Base-by-base conservation (phyloP, 2,329 filamentous ascomycete species). In the Plectosphaerella sp. region DNA sequence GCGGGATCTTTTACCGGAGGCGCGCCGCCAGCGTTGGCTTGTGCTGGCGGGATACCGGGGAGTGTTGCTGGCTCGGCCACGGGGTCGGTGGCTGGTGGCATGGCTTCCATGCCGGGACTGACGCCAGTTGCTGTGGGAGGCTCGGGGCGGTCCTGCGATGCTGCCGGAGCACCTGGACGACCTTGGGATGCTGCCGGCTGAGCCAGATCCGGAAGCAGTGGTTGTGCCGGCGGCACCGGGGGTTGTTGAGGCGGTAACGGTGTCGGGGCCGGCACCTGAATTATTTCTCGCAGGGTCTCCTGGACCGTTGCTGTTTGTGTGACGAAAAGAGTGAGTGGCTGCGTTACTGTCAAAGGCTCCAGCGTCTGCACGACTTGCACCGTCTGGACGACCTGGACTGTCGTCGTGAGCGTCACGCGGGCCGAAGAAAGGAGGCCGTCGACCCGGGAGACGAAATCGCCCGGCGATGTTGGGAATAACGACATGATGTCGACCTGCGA, bases 1-100 rank as follows among this genome's bases (percentile, higher is more conserved):
- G 45, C 49, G 10, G 55, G 55, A 20, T 57, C 55, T 39, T 36
- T 48, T 4, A 37, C 46, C 10, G 20, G 18, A 14, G 46, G 28
- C 18, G 15, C 18, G 6, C 6, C n/a, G 9, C 10, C 16, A 8
- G 33, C 20, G 33, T 37, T 37, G 2, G 46, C 33, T 48, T 48
- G 46, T 6, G 25, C 24, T 3, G 45, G 28, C 3, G 45, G 45
- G 25, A 35, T 20, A 16, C 45, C 28, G 15, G 8, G 22, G 1
- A 25, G 8, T 5, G 28, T 33, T 33, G 28, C 28, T 7, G 28
- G 28, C 28, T 33, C 28, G 12, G 22, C 22, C 12, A 15, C 15
- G 43, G 43, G 20, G 15, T 22, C 25, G 5, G 43, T 14, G 8
- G 43, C 43, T 15, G 43, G 43, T 11, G 5, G 22, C 11, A 25